A percentile compares a stretch with the other conserved stretches of the same genome.
These are phyloP conservation scores for Zygoascus bituminiphila DNA, from an alignment of 805 yeast genomes.

Conservation along the genomic window DNA sequence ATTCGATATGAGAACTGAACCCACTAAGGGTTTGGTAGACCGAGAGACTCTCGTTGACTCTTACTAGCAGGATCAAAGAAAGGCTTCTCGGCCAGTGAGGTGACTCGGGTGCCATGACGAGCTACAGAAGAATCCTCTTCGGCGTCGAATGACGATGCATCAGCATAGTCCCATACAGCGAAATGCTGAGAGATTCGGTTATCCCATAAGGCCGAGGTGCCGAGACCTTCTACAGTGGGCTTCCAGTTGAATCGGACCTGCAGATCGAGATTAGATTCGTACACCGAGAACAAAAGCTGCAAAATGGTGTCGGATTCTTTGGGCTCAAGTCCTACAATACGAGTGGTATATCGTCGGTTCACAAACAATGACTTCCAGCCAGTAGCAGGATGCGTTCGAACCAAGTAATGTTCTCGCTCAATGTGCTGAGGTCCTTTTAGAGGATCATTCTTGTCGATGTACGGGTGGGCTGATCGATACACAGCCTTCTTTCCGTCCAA, in stretches of 20 bases:
- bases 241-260: slow-evolving; percentile 44
- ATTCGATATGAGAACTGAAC: too few relatives aligned
- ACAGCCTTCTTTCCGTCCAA: slow-evolving; percentile 39
- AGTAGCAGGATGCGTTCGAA: slow-evolving; percentile 59
- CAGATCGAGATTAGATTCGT: slow-evolving; percentile 43
- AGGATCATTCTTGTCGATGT: slow-evolving; percentile 36
- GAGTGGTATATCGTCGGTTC: slow-evolving; percentile 42
- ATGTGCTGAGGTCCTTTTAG: slow-evolving; percentile 36
- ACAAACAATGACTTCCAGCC: slow-evolving; percentile 53
- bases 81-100: slow-evolving; percentile 48
- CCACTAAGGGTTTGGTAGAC: slow-evolving; percentile 3
- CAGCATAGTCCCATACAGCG: slow-evolving; percentile 44
- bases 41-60: slow-evolving; percentile 11
- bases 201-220: slow-evolving; percentile 53
- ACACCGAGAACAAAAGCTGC: slow-evolving; percentile 38
- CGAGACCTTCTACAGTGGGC: slow-evolving; percentile 32
- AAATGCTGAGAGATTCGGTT: slow-evolving; percentile 48
- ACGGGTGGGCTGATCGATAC: slow-evolving; percentile 36
- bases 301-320: slow-evolving; percentile 44
- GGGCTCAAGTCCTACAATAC: slow-evolving; percentile 45
- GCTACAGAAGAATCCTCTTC: slow-evolving; percentile 10
- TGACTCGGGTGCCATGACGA: slow-evolving; percentile 38
- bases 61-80: slow-evolving; percentile 33
- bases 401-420: slow-evolving; percentile 42
- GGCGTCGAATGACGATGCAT: neutral